Percentiles rank a stretch among this genome's conserved stretches.
Evolutionary conservation across 2,329 filamentous ascomycete genomes (phyloP).

Genomic region (Alternaria dauci): DNA sequence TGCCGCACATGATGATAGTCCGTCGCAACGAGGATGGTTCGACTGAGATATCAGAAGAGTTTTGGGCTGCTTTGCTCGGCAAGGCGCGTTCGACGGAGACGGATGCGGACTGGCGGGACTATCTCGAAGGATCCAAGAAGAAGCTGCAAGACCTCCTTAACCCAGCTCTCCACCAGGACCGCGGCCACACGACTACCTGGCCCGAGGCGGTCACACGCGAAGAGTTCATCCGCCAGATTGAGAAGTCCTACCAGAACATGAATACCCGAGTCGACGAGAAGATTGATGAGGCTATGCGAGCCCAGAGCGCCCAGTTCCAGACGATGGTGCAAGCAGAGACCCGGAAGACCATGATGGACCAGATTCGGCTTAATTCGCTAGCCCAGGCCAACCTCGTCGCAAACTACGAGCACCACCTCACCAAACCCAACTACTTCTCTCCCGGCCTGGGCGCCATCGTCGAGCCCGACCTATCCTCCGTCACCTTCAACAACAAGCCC

Average conservation of each 20-base stretch:
- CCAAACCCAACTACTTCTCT: constrained; percentile 76
- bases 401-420: constrained; percentile 44
- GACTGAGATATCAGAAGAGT: constrained; percentile 64
- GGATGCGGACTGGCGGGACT: constrained; percentile 52
- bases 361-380: constrained; percentile 41
- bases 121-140: neutral
- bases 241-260: constrained; percentile 31
- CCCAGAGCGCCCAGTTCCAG: constrained; percentile 28
- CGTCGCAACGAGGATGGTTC: constrained; percentile 62
- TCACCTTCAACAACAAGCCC: constrained; percentile 45
- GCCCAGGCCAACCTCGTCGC: constrained; percentile 43
- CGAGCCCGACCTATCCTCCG: constrained; percentile 68
- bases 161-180: constrained; percentile 9
- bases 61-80: constrained; percentile 70
- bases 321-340: constrained; percentile 32
- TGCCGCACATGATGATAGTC: constrained; percentile 68
- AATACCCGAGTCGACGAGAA: constrained; percentile 35
- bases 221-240: constrained; percentile 57
- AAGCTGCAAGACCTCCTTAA: constrained; percentile 42
- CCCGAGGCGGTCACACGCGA: constrained; percentile 54
- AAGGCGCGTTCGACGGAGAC: constrained; percentile 59
- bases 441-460: constrained; percentile 71
- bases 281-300: constrained; percentile 29
- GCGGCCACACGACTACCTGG: constrained; percentile 9
- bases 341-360: constrained; percentile 43